Base-by-base conservation (phyloP, 306 rosid species). In the Citrullus mucosospermus region DNA sequence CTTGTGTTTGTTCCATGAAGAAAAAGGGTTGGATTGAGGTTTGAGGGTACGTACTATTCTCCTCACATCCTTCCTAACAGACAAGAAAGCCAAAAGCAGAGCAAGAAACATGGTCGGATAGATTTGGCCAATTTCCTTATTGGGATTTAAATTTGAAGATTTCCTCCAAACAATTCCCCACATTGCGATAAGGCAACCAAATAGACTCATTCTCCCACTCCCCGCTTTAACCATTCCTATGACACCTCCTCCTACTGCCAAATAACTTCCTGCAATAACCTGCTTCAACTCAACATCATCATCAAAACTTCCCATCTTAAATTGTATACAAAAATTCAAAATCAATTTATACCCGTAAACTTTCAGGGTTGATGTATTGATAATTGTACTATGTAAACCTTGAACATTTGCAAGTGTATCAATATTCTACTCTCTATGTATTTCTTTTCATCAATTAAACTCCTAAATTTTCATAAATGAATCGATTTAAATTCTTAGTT, bases 241-340 rank as follows among this genome's bases (percentile, higher is more conserved):
- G 39, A 92, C 77, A 76, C 97, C 94, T 78, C 97, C 98, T 80
- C 85, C 93, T 30, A 90, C 96, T 5, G 88, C 80, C 58, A 94
- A 79, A 80, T 94, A 94, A 87, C 98, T 87, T 85, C 98, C 97
- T 15, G 82, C 94, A 71, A 90, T 77, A 85, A 93, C 90, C 98
- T 93, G 89, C 80, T 55, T 34, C 80, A 60, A 61, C 51, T 53
- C 73, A 55, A 55, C 22, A 55, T 18, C 11, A 53, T 6, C 57
- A 53, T 48, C 54, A 53, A 16, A 16, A 53, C 57, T 53, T 17
- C 0, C 56, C 8, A 51, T 51, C 56, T 51, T 46, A 46, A 46
- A 46, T 46, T 46, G 51, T 46, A 6, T 25, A 25, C 28, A 25
- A 25, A 25, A 25, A 25, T 25, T 25, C 28, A 25, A 48, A 3